Evolutionary conservation across 768 basidiomycete genomes (phyloP).

Genomic region (Macrolepiota fuliginosa): DNA sequence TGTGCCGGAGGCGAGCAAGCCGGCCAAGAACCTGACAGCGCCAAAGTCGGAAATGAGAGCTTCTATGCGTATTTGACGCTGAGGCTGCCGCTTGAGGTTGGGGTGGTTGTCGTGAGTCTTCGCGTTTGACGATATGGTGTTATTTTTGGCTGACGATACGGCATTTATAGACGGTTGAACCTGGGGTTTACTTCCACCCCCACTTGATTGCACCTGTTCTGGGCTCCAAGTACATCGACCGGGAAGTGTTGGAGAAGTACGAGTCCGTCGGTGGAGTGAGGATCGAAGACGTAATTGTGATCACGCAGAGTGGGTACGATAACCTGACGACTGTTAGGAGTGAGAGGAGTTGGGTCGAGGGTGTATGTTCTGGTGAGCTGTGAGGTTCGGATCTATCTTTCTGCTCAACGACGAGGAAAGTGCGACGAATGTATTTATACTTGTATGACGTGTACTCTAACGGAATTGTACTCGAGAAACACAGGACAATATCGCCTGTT

Average conservation of each 20-base stretch:
- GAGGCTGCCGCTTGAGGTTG: conserved; percentile 65
- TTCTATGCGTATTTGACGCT: conserved; percentile 83
- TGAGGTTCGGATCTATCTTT: conserved; percentile 16
- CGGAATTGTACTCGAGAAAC: too few species aligned
- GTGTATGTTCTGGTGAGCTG: conserved; percentile 67
- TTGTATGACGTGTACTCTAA: too few species aligned
- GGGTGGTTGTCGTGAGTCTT: conserved; percentile 82
- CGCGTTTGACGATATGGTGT: not conserved
- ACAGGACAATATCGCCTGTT: too few species aligned
- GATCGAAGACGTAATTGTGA: conserved; percentile 89
- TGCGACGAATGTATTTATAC: too few species aligned
- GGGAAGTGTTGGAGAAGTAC: conserved; percentile 65
- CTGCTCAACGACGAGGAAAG: too few species aligned
- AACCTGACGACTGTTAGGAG: conserved; percentile 86
- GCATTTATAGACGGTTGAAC: conserved; percentile 74
- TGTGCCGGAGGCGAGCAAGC: conserved; percentile 79
- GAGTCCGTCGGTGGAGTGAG: conserved; percentile 86
- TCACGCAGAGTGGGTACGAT: conserved; percentile 71
- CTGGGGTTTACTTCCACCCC: conserved; percentile 84
- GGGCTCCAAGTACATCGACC: conserved; percentile 64
- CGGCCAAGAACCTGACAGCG: conserved; percentile 53
- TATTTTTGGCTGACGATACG: not conserved
- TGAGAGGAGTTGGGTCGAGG: conserved; percentile 81
- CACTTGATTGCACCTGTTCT: conserved; percentile 68
- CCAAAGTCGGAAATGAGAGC: conserved; percentile 47